Percentiles rank a stretch among this genome's conserved stretches.
Conservation (phyloP, 129 eudicot genomes). For the Lonicera japonica region DNA sequence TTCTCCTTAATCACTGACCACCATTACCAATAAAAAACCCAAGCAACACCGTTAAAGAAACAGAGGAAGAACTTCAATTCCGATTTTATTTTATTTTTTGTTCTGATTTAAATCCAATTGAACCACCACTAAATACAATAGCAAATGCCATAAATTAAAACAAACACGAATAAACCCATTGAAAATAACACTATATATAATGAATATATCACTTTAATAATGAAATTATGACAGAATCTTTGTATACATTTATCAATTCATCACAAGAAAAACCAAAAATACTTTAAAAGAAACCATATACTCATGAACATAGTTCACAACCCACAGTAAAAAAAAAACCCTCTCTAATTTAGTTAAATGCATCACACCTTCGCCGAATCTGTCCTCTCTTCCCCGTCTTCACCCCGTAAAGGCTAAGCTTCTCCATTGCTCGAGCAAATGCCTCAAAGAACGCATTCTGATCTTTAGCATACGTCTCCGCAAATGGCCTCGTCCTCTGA, state of each 20-base stretch:
- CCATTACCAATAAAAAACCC: too few relatives aligned
- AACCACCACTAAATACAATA: too few relatives aligned
- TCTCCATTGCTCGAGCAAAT: slow-evolving; percentile 66
- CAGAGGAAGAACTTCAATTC: too few relatives aligned
- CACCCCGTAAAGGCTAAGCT: slow-evolving; percentile 55
- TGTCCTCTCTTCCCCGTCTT: slow-evolving; percentile 60
- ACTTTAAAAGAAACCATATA: not conserved
- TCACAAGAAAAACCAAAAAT: not conserved
- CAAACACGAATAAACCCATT: too few relatives aligned
- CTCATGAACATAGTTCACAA: not conserved
- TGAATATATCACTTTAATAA: too few relatives aligned
- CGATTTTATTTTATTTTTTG: too few relatives aligned
- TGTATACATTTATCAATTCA: not conserved
- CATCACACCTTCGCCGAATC: slow-evolving; percentile 84
- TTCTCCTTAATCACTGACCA: too few relatives aligned
- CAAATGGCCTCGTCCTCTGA: slow-evolving; percentile 43
- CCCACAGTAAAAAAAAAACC: not conserved
- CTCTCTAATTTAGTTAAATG: slow-evolving; percentile 23
- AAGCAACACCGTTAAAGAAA: too few relatives aligned
- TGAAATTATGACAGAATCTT: not conserved
- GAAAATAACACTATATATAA: too few relatives aligned
- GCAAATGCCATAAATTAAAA: too few relatives aligned
- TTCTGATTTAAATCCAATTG: too few relatives aligned
- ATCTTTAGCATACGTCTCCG: slow-evolving; percentile 34
- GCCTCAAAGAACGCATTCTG: slow-evolving; percentile 50